Conservation (phyloP, 208 protist species). For the Angomonas deanei region DNA sequence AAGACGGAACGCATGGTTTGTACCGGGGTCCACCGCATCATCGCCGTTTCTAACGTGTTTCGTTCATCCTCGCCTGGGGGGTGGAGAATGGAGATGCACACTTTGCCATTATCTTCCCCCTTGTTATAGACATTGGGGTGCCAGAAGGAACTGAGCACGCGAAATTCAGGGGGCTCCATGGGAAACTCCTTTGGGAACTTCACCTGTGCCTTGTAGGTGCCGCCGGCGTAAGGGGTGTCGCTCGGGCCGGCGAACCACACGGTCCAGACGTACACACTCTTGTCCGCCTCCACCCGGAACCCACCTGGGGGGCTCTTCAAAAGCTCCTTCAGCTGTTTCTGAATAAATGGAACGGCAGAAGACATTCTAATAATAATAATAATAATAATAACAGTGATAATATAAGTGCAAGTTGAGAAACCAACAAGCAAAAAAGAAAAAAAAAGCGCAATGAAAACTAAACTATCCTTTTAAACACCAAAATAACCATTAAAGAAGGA, state of each 20-base stretch:
- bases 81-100: slow-evolving; percentile 99
- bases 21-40: slow-evolving; percentile 96
- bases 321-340: slow-evolving; percentile 90
- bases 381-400: background rate
- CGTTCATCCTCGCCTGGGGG: slow-evolving; percentile 95
- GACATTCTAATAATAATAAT: slow-evolving; percentile 16
- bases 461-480: background rate
- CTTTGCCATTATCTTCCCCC: slow-evolving; percentile 86
- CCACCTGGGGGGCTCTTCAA: slow-evolving; percentile 86
- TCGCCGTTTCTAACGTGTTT: slow-evolving; percentile 81
- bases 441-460: background rate
- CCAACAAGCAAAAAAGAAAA: background rate
- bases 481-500: background rate
- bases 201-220: slow-evolving; percentile 89
- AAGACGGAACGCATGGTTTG: slow-evolving; percentile 95
- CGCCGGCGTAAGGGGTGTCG: slow-evolving; percentile 83
- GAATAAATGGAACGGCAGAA: slow-evolving; percentile 81
- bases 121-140: slow-evolving; percentile 97
- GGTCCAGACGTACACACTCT: slow-evolving; percentile 89
- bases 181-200: slow-evolving; percentile 95
- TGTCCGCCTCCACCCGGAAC: slow-evolving; percentile 88
- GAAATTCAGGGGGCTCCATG: slow-evolving; percentile 93
- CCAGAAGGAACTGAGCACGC: slow-evolving; percentile 94
- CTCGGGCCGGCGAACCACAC: slow-evolving; percentile 87
- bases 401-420: background rate